Percentiles rank a stretch among this genome's conserved stretches.
Conservation (phyloP, 345 rosid genomes). For the Salix suchowensis region DNA sequence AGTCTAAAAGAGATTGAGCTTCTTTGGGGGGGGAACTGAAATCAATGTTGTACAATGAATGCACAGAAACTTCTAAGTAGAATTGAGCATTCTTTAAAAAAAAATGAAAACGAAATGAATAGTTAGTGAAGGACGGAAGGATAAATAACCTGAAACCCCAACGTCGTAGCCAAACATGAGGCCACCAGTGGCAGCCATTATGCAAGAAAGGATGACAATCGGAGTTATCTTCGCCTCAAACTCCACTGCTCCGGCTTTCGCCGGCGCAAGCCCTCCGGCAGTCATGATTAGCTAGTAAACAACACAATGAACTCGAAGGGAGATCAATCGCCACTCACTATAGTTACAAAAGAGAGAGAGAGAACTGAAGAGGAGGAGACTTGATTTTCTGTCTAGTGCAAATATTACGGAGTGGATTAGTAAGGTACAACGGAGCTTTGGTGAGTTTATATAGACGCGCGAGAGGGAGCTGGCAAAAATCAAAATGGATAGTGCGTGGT, state of each 20-base stretch:
- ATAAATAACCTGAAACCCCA: conserved; percentile 70
- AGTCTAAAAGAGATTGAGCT: neutral
- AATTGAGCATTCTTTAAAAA: neutral
- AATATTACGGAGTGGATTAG: neutral
- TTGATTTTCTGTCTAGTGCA: neutral
- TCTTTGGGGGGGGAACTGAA: neutral
- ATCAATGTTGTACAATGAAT: neutral
- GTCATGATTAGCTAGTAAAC: conserved; percentile 37
- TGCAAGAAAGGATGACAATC: conserved; percentile 74
- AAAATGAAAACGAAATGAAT: neutral
- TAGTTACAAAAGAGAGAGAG: neutral
- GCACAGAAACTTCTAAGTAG: neutral
- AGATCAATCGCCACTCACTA: neutral
- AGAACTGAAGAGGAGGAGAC: neutral
- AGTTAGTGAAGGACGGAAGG: neutral
- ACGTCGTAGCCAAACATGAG: conserved; percentile 97
- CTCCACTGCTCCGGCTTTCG: conserved; percentile 47
- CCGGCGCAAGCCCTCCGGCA: conserved; percentile 60
- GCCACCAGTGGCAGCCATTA: conserved; percentile 97
- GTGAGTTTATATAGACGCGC: conserved; percentile 18
- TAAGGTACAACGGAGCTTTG: neutral
- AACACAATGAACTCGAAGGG: neutral
- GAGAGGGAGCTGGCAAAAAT: neutral
- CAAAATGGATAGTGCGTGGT: conserved; percentile 21
- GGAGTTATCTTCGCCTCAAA: conserved; percentile 97